Evolutionary conservation across 2,329 filamentous ascomycete species (phyloP), one percentile per base, ranked within the genome.

Genomic region (Periconia macrospinosa): DNA sequence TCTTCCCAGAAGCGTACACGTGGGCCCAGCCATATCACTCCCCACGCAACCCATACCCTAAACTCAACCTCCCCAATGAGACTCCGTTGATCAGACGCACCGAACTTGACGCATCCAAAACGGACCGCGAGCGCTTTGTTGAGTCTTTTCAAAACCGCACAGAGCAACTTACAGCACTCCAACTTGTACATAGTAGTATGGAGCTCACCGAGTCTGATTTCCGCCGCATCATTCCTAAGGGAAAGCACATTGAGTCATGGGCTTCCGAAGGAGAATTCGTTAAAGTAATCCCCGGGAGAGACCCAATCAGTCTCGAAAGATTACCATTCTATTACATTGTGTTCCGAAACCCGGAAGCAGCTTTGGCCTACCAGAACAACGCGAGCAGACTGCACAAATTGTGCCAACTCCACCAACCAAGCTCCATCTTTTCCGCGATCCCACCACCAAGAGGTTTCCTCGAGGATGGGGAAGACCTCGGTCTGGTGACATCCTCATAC

Each of bases 191-290:
- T 40, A 72, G 69, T 55, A 72, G 69, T 53, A 72, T 61, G 15
- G 62, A 82, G 18, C 79, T 92, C 42, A 77, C 79, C 18, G 83
- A 87, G 61, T 83, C 81, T 59, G 90, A 93, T 74, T 92, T 93
- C 72, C 81, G 84, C 58, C 86, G 89, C 51, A 73, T 92, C 17
- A 80, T 85, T 6, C 81, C 82, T 1, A 83, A 81, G 62, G 84
- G 85, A 44, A 73, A 78, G 50, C 85, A 89, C 61, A 81, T 92
- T 33, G 84, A 88, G 56, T 81, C 81, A 41, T 92, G 89, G 89
- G 79, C 82, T 17, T 64, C 71, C 17, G 67, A 75, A 10, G 80
- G 79, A 51, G 84, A 84, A 27, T 85, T 91, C 53, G 74, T 79
- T 40, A 83, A 85, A 72, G 78, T 88, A 40, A 81, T 89, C 20